Conservation (phyloP, 768 basidiomycete genomes). For the Boletus insuetus region DNA sequence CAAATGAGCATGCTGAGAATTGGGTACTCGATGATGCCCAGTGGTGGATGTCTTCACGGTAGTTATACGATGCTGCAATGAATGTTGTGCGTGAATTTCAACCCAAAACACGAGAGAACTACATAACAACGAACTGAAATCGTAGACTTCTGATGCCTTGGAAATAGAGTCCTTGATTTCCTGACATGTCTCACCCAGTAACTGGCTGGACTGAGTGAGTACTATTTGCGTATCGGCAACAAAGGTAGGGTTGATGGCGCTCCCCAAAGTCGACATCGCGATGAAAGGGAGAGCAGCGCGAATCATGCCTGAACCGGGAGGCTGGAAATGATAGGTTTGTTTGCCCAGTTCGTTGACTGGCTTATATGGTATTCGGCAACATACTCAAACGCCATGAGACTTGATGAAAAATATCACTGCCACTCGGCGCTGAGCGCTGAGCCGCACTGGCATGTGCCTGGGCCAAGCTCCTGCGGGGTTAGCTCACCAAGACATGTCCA, state of each 20-base stretch:
- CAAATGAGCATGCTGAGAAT: conserved; percentile 50
- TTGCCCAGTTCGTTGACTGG: too few species aligned
- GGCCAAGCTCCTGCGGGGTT: too few species aligned
- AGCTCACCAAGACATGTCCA: too few species aligned
- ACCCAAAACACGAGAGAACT: not conserved
- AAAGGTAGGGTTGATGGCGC: not conserved
- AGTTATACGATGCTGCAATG: conserved; percentile 26
- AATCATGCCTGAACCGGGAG: not conserved
- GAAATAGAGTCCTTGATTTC: conserved; percentile 1
- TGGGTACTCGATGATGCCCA: conserved; percentile 53
- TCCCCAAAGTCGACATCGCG: not conserved
- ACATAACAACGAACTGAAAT: not conserved
- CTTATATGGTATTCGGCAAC: not conserved
- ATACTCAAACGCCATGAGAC: too few species aligned
- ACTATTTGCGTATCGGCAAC: not conserved
- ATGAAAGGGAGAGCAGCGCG: not conserved
- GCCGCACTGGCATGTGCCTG: not conserved
- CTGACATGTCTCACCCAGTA: not conserved
- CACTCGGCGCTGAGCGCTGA: not conserved
- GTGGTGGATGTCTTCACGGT: conserved; percentile 43
- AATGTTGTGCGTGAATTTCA: not conserved
- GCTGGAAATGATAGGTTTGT: too few species aligned
- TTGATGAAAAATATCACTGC: too few species aligned
- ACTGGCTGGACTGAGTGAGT: not conserved
- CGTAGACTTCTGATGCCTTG: conserved; percentile 1